phyloP scores from a whole-genome alignment of 257 asterid species.

The Petunia axillaris region DNA sequence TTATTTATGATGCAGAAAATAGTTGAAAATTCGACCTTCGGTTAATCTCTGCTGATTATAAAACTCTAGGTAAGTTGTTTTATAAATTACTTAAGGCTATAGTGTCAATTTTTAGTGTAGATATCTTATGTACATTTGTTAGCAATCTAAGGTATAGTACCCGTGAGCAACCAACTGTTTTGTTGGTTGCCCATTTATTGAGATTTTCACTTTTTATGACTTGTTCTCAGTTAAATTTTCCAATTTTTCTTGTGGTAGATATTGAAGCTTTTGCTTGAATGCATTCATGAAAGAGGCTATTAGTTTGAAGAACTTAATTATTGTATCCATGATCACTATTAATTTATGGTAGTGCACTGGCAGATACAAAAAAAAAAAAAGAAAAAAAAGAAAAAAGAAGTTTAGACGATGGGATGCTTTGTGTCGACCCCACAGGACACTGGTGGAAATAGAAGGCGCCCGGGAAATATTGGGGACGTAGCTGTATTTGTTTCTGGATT shows the following conservation, averaged over 20 bases:
- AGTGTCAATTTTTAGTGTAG: not conserved
- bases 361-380: conserved; percentile 33
- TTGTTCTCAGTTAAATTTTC: conserved; percentile 34
- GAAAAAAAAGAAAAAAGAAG: too few species aligned
- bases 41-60: conserved; percentile 40
- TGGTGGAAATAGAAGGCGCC: conserved; percentile 84
- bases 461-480: conserved; percentile 89
- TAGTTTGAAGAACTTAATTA: conserved; percentile 15
- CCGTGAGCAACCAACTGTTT: conserved; percentile 70
- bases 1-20: conserved; percentile 52
- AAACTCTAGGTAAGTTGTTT: conserved; percentile 49
- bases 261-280: not conserved
- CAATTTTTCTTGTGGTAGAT: conserved; percentile 43
- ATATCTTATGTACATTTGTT: conserved; percentile 16
- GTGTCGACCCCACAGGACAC: conserved; percentile 70
- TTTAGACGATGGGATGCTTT: conserved; percentile 83
- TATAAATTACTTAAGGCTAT: conserved; percentile 21
- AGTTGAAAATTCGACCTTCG: conserved; percentile 39
- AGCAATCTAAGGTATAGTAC: conserved; percentile 37
- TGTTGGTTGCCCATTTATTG: conserved; percentile 62
- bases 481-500: conserved; percentile 89
- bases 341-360: conserved; percentile 34
- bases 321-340: conserved; percentile 19
- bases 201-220: conserved; percentile 37
- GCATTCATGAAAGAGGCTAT: not conserved